Evolutionary conservation across 2,329 filamentous ascomycete species (phyloP), one percentile per base, ranked within the genome.

Genomic region (Penicillium freii): DNA sequence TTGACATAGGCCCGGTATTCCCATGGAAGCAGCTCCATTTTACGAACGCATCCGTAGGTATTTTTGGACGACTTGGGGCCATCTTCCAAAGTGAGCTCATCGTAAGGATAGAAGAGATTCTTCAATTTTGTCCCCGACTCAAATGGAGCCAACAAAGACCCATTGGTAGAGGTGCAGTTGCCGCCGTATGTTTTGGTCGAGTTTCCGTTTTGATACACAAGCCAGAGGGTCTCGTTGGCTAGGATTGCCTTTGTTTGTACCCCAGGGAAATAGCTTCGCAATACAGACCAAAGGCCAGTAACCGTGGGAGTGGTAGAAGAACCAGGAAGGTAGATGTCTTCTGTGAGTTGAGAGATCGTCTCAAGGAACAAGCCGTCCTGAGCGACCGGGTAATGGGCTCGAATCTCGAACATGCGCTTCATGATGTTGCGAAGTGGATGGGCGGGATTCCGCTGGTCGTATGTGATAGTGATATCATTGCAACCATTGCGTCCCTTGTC

Each of bases 61-160:
- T 75, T 75, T 10, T 77, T 77, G 44, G 84, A 75, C 33, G 72
- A 72, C 6, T 73, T 67, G 1, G 75, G 68, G 0, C 82, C 82
- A 2, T 69, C 67, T 40, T 76, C 73, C 25, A 88, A 73, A 0
- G 71, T 78, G 54, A 81, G 75, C 57, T 83, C 78, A 33, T 85
- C 83, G 61, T 83, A 84, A 0, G 85, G 84, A 63, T 82, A 82
- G 68, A 88, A 86, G n/a, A 88, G 68, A 62, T 87, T 87, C 66
- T 82, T 83, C 59, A 88, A 83, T 1, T 75, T 81, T 1, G 79
- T 82, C 11, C 78, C 80, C 2, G 72, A 67, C 9, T 77, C 73
- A 56, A 84, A 88, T 0, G 85, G 83, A 15, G 85, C 73, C 29
- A 87, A 73, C 34, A 87, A 75, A 3, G 81, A 43, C 6, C 17